Conservation (phyloP, 805 yeast genomes). For the Komagataella pastoris region DNA sequence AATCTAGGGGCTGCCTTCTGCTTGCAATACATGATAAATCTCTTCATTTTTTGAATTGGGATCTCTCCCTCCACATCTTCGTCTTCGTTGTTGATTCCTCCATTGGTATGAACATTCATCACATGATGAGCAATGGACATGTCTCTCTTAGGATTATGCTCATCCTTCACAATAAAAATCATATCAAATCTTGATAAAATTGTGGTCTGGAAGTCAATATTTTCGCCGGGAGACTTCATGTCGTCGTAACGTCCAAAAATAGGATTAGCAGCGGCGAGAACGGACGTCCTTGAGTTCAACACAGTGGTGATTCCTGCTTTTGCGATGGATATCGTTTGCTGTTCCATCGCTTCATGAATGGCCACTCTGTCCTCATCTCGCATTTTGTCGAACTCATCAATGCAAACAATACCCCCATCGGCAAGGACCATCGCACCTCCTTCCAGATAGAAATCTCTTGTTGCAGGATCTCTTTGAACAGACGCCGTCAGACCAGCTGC, state of each 20-base stretch:
- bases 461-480: conserved; percentile 80
- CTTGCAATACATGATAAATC: conserved; percentile 85
- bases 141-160: conserved; percentile 78
- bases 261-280: conserved; percentile 96
- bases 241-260: conserved; percentile 95
- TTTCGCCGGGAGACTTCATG: conserved; percentile 92
- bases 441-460: conserved; percentile 89
- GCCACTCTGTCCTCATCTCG: conserved; percentile 98
- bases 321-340: conserved; percentile 96
- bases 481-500: conserved; percentile 99
- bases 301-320: conserved; percentile 98
- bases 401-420: conserved; percentile 98
- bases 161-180: conserved; percentile 96
- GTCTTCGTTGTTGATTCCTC: conserved; percentile 24
- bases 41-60: conserved; percentile 80
- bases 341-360: conserved; percentile 99
- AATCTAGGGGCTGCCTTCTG: conserved; percentile 87
- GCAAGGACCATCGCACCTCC: conserved; percentile 99
- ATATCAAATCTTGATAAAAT: conserved; percentile 95
- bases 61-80: conserved; percentile 65
- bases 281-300: conserved; percentile 90
- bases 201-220: conserved; percentile 95
- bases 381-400: conserved; percentile 99
- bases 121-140: conserved; percentile 88
- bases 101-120: conserved; percentile 86